Evolutionary conservation across 768 basidiomycete species (phyloP).

Genomic region (Coprinopsis marcescibilis): DNA sequence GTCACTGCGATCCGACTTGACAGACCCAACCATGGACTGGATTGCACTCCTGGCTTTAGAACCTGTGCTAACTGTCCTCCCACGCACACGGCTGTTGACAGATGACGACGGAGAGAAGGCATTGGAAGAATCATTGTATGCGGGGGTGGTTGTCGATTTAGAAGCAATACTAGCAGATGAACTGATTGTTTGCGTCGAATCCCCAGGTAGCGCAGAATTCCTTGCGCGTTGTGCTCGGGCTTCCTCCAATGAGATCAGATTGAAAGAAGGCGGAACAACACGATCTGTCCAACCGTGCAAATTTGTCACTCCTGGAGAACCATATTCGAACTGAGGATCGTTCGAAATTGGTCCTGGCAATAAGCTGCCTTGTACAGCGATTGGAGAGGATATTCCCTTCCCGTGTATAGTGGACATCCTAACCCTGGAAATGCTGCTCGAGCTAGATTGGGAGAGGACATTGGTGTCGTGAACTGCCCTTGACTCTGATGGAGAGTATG

Average conservation of each 20-base stretch:
- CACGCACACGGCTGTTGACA: slow-evolving; percentile 27
- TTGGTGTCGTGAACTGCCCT: slow-evolving; percentile 30
- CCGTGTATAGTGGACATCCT: slow-evolving; percentile 35
- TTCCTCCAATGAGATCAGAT: slow-evolving; percentile 73
- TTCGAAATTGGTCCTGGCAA: slow-evolving; percentile 19
- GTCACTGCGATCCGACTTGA: slow-evolving; percentile 38
- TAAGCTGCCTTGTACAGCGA: slow-evolving; percentile 32
- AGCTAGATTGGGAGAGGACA: slow-evolving; percentile 18
- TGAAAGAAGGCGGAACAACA: slow-evolving; percentile 42
- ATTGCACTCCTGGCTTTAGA: slow-evolving; percentile 45
- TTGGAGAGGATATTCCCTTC: slow-evolving; percentile 54
- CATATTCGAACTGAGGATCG: slow-evolving; percentile 18
- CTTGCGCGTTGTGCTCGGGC: slow-evolving; percentile 68
- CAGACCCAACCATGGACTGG: slow-evolving; percentile 35
- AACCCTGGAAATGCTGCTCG: slow-evolving; percentile 10
- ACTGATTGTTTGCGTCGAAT: slow-evolving; percentile 18
- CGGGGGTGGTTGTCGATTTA: background rate
- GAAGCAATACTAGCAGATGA: slow-evolving; percentile 12
- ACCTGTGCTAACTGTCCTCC: slow-evolving; percentile 60
- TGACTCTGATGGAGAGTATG: slow-evolving; percentile 30
- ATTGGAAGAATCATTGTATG: background rate
- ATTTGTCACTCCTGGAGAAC: slow-evolving; percentile 21
- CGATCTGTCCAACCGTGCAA: slow-evolving; percentile 51
- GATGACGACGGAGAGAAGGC: background rate
- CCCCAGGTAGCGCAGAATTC: slow-evolving; percentile 29